Evolutionary conservation across 2,329 filamentous ascomycete genomes (phyloP).

Genomic region (Didymella keratinophila): DNA sequence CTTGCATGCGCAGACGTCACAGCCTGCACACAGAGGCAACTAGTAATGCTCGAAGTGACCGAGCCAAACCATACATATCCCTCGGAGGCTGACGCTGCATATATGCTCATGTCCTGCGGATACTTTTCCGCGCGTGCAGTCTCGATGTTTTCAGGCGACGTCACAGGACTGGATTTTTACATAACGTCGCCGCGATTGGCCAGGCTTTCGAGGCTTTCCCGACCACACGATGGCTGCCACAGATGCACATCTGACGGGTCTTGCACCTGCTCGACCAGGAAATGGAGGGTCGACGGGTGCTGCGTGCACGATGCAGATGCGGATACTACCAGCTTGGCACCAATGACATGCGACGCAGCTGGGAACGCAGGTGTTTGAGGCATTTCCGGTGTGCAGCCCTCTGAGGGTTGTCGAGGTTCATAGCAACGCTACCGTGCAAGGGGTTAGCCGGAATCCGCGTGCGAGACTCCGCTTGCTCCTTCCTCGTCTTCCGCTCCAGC

Average conservation of each 20-base stretch:
- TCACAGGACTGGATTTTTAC: conserved; percentile 19
- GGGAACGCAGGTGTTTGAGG: conserved; percentile 24
- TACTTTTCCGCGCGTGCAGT: conserved; percentile 18
- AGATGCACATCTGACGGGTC: conserved; percentile 12
- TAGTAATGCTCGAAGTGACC: background rate
- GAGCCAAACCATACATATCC: background rate
- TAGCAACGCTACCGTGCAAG: conserved; percentile 14
- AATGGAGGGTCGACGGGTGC: conserved; percentile 3
- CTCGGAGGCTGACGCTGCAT: background rate
- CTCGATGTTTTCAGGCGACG: conserved; percentile 18
- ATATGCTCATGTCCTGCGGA: conserved; percentile 2
- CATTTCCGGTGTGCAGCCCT: conserved; percentile 23
- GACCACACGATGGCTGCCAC: conserved; percentile 19
- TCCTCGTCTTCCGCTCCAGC: conserved; percentile 18
- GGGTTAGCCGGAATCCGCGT: conserved; percentile 22
- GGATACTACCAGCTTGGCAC: conserved; percentile 6
- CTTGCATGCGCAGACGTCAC: background rate
- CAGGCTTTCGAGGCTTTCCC: conserved; percentile 8
- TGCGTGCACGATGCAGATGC: conserved; percentile 11
- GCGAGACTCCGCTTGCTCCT: conserved; percentile 18
- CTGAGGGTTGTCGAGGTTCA: conserved; percentile 6
- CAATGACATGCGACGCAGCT: conserved; percentile 12
- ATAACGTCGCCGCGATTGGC: conserved; percentile 18
- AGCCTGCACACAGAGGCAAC: background rate
- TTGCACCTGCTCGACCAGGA: conserved; percentile 6